Percentiles rank a stretch among this genome's conserved stretches.
phyloP scores from a whole-genome alignment of 75 land plant genomes.

The Azolla pinnata region DNA sequence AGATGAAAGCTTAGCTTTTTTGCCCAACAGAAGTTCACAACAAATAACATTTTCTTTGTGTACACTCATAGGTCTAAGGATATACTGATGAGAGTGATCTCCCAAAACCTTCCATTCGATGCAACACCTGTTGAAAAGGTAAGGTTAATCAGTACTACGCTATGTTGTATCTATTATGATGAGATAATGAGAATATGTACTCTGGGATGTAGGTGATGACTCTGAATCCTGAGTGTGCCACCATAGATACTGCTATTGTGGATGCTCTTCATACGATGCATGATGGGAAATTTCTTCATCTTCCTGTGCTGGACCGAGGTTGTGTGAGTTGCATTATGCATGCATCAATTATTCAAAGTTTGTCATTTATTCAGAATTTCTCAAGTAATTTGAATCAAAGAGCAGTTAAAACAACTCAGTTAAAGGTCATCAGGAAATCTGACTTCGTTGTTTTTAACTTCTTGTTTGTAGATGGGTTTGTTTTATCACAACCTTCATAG shows the following conservation, averaged over 20 bases:
- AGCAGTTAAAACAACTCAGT: no score
- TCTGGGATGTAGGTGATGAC: constrained; percentile 51
- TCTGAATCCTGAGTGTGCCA: constrained; percentile 66
- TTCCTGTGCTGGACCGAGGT: constrained; percentile 63
- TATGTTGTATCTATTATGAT: neutral
- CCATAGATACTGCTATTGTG: constrained; percentile 55
- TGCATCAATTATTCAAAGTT: no score
- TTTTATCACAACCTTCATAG: no score
- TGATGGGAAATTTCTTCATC: constrained; percentile 62
- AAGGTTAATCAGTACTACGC: neutral
- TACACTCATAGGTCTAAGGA: constrained; percentile 74
- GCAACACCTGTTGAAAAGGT: constrained; percentile 84
- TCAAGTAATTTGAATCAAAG: no score
- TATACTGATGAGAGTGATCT: constrained; percentile 81
- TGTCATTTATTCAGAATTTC: no score
- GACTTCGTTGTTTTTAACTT: no score
- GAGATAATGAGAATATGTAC: neutral
- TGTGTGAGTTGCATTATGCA: no score
- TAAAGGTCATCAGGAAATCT: no score
- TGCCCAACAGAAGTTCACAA: neutral
- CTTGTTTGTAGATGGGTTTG: no score
- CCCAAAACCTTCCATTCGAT: constrained; percentile 58
- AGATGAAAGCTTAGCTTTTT: neutral
- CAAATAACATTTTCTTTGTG: neutral
- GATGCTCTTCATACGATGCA: constrained; percentile 76